phyloP scores from a whole-genome alignment of 192 early-diverging fungal genomes.

The Coemansia sp. region DNA sequence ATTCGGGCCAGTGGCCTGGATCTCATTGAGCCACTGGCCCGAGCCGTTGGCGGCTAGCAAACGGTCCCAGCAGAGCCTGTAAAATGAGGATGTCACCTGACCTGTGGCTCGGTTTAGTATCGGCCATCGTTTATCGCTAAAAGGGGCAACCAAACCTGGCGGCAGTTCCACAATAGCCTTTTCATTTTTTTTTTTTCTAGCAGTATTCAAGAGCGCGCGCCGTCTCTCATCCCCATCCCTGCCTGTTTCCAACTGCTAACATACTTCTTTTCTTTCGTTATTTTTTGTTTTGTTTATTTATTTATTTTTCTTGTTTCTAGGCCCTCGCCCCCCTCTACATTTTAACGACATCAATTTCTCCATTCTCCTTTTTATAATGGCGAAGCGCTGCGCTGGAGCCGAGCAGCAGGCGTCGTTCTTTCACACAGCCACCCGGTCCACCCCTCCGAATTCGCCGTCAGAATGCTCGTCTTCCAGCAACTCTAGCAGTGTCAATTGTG shows the following conservation, averaged over 20 bases:
- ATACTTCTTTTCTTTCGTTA: not conserved
- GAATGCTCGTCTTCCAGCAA: not conserved
- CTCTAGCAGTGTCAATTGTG: not conserved
- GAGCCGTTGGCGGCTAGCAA: not conserved
- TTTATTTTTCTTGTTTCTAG: slow-evolving; percentile 4
- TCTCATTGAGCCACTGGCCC: not conserved
- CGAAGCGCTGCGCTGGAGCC: slow-evolving; percentile 6
- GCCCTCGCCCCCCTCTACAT: not conserved
- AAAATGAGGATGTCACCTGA: not conserved
- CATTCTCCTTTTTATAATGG: slow-evolving; percentile 6
- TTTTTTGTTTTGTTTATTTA: slow-evolving; percentile 11
- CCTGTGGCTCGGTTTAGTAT: slow-evolving; percentile 5
- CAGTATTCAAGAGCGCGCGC: not conserved
- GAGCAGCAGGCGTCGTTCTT: slow-evolving; percentile 1
- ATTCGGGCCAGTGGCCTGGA: not conserved
- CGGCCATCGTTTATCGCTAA: slow-evolving; percentile 5
- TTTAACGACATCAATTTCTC: slow-evolving; percentile 6
- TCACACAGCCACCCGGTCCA: not conserved
- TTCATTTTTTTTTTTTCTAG: not conserved
- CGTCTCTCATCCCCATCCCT: slow-evolving; percentile 3
- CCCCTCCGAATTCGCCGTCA: not conserved
- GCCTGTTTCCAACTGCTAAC: not conserved
- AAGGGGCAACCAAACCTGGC: not conserved
- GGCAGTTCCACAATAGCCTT: slow-evolving; percentile 3
- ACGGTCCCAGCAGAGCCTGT: not conserved